Evolutionary conservation across 305 asterid species (phyloP).

Genomic region (Solanum aculeatissimum): DNA sequence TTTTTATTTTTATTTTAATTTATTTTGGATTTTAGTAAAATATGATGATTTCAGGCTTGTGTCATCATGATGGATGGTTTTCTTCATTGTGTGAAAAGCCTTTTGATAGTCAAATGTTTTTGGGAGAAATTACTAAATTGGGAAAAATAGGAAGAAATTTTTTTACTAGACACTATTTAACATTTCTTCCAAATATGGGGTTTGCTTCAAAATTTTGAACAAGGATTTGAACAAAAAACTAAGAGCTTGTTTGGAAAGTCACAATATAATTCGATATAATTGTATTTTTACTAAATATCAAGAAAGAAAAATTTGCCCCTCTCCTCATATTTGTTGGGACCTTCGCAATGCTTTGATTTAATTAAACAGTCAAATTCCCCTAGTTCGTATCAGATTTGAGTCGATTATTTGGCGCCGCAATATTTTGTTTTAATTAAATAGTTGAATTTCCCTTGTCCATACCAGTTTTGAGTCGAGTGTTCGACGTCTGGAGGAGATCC

Average conservation of each 20-base stretch:
- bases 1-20: background rate
- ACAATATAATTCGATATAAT: too few relatives aligned
- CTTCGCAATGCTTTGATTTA: too few relatives aligned
- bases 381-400: too few relatives aligned
- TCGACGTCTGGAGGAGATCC: too few relatives aligned
- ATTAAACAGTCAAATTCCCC: too few relatives aligned
- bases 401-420: too few relatives aligned
- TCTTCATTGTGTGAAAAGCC: background rate
- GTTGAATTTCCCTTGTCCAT: too few relatives aligned
- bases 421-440: too few relatives aligned
- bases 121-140: background rate
- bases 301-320: background rate
- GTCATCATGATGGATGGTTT: conserved; percentile 28
- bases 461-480: too few relatives aligned
- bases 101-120: background rate
- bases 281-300: too few relatives aligned
- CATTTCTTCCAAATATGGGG: background rate
- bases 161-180: background rate
- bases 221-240: background rate
- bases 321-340: too few relatives aligned
- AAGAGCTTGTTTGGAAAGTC: too few relatives aligned
- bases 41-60: conserved; percentile 17
- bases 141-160: background rate
- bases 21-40: background rate
- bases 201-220: background rate